These are phyloP conservation scores for Patellifolia procumbens DNA, from an alignment of 179 eudicot species.

Conservation along the genomic window DNA sequence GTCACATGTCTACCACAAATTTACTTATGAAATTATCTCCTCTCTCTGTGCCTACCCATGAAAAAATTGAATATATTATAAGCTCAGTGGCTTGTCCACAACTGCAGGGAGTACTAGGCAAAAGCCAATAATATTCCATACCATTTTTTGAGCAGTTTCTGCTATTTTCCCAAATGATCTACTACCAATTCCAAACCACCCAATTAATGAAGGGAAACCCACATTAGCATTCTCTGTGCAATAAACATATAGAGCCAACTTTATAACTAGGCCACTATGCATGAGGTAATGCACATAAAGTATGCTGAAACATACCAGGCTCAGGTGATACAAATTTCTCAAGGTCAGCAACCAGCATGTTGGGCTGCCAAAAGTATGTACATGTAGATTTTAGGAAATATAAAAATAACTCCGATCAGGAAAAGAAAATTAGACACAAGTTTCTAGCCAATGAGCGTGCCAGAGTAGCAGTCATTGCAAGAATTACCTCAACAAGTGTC, in stretches of 20 bases:
- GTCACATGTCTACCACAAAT: neutral
- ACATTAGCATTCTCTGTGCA: neutral
- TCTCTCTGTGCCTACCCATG: neutral
- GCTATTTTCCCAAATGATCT: neutral
- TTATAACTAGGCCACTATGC: neutral
- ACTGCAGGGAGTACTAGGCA: neutral
- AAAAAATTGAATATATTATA: neutral
- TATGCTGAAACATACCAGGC: slow-evolving; percentile 48
- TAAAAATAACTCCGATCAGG: neutral
- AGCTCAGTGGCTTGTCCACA: neutral
- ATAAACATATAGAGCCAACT: neutral
- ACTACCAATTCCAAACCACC: neutral
- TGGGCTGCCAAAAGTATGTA: slow-evolving; percentile 68
- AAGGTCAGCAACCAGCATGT: slow-evolving; percentile 90
- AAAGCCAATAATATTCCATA: neutral
- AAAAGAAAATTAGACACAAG: neutral
- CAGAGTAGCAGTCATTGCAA: neutral
- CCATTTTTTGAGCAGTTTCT: neutral
- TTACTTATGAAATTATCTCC: neutral
- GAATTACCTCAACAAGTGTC: slow-evolving; percentile 82
- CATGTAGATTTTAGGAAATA: neutral
- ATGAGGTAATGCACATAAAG: slow-evolving; percentile 5
- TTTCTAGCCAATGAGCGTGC: neutral
- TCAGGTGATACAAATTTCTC: slow-evolving; percentile 83
- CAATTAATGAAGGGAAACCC: neutral